Conservation (phyloP, 2,329 filamentous ascomycete species). For the Xylaria sp. region DNA sequence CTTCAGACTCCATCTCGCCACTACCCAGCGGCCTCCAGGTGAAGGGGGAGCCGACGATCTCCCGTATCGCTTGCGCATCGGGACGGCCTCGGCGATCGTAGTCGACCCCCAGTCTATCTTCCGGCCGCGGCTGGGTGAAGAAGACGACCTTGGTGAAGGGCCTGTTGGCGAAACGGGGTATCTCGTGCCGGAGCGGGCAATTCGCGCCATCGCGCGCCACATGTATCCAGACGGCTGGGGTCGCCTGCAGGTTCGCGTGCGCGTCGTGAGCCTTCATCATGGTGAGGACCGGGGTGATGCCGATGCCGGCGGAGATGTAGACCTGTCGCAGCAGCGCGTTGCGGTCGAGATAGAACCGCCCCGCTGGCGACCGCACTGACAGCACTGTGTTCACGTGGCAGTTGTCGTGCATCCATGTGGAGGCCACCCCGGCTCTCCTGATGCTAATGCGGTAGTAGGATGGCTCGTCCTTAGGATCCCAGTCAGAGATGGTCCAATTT, state of each 20-base stretch:
- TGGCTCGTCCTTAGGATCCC: slow-evolving; percentile 24
- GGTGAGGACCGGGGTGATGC: slow-evolving; percentile 35
- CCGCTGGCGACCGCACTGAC: slow-evolving; percentile 31
- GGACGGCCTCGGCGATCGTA: slow-evolving; percentile 31
- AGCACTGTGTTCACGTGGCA: slow-evolving; percentile 26
- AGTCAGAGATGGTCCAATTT: slow-evolving; percentile 37
- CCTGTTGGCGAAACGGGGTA: slow-evolving; percentile 18
- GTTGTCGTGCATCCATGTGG: slow-evolving; percentile 35
- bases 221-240: slow-evolving; percentile 34
- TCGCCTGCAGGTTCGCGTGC: slow-evolving; percentile 26
- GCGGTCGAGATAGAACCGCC: slow-evolving; percentile 34
- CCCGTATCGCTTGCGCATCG: slow-evolving; percentile 13
- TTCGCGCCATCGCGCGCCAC: slow-evolving; percentile 22
- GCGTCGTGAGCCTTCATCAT: slow-evolving; percentile 36
- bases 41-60: slow-evolving; percentile 26
- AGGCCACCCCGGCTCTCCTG: slow-evolving; percentile 24
- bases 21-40: slow-evolving; percentile 27
- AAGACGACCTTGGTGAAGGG: slow-evolving; percentile 27
- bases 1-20: slow-evolving; percentile 22
- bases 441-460: slow-evolving; percentile 35
- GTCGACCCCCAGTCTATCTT: slow-evolving; percentile 23
- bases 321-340: slow-evolving; percentile 24
- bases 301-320: slow-evolving; percentile 37
- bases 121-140: slow-evolving; percentile 28
- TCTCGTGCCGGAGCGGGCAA: slow-evolving; percentile 26